Percentiles rank a stretch among this genome's conserved stretches.
Conservation (phyloP, 164 flowering plant species). For the Saururus chinensis region DNA sequence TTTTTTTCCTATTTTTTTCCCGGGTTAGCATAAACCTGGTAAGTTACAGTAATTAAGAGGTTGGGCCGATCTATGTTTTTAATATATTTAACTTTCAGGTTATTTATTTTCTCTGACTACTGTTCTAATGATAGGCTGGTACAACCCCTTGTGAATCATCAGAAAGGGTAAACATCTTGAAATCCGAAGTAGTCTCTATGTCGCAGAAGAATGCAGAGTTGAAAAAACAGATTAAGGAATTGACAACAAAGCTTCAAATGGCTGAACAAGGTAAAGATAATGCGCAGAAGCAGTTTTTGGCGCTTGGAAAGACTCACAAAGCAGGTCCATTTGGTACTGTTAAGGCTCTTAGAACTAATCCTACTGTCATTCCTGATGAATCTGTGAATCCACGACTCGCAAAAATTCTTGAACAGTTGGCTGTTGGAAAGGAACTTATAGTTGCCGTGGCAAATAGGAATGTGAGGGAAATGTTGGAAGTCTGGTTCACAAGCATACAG, state of each 20-base stretch:
- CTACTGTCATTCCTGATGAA: constrained; percentile 66
- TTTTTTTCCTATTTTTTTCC: no score
- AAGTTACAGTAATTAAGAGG: background rate
- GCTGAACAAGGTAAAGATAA: constrained; percentile 55
- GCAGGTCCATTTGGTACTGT: constrained; percentile 94
- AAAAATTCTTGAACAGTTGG: constrained; percentile 52
- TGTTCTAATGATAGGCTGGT: constrained; percentile 24
- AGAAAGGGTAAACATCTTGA: constrained; percentile 39
- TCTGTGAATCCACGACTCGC: constrained; percentile 81
- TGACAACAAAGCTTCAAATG: constrained; percentile 35
- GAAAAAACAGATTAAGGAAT: constrained; percentile 8
- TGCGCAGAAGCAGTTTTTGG: constrained; percentile 48
- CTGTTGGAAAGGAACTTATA: constrained; percentile 63
- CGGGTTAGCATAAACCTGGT: no score
- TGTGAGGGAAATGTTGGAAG: constrained; percentile 68
- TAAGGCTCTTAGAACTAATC: constrained; percentile 71
- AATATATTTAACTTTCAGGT: background rate
- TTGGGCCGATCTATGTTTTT: background rate
- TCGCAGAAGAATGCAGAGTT: constrained; percentile 44
- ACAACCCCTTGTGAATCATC: constrained; percentile 49
- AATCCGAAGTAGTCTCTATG: constrained; percentile 31
- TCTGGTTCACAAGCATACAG: constrained; percentile 74
- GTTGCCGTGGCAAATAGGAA: constrained; percentile 77
- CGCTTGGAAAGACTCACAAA: constrained; percentile 40
- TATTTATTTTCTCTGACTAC: background rate